Evolutionary conservation across 2,329 filamentous ascomycete species (phyloP).

Genomic region (Plenodomus tracheiphilus): DNA sequence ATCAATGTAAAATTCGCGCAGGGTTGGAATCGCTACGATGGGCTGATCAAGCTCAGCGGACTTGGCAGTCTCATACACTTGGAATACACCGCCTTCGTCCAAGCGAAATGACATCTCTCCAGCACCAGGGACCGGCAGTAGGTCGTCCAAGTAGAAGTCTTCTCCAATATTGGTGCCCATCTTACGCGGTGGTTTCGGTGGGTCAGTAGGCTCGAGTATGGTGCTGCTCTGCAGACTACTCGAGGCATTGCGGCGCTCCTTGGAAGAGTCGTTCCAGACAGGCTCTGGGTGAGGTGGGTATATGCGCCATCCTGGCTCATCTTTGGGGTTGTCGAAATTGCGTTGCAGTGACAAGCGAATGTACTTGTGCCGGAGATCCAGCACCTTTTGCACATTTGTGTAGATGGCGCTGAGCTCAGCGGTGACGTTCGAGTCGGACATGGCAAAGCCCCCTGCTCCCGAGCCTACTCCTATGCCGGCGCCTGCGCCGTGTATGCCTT

Average conservation of each 20-base stretch:
- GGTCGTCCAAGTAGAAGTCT: slow-evolving; percentile 82
- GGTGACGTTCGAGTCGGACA: slow-evolving; percentile 78
- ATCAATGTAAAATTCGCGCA: slow-evolving; percentile 95
- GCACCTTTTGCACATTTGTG: slow-evolving; percentile 84
- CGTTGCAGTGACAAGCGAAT: slow-evolving; percentile 82
- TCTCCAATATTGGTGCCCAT: slow-evolving; percentile 88
- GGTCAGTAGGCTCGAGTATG: slow-evolving; percentile 35
- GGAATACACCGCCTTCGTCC: slow-evolving; percentile 85
- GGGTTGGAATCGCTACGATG: slow-evolving; percentile 81
- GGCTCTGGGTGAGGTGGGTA: slow-evolving; percentile 92
- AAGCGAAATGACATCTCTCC: slow-evolving; percentile 76
- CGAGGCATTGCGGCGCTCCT: slow-evolving; percentile 46
- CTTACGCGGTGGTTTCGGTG: slow-evolving; percentile 66
- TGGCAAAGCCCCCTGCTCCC: slow-evolving; percentile 65
- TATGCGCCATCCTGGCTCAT: slow-evolving; percentile 79
- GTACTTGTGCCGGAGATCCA: slow-evolving; percentile 87
- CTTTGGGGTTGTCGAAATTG: slow-evolving; percentile 82
- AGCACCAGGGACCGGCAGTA: slow-evolving; percentile 71
- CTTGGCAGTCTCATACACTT: slow-evolving; percentile 77
- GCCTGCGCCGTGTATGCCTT: slow-evolving; percentile 62
- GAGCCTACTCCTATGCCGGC: slow-evolving; percentile 64
- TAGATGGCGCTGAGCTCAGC: slow-evolving; percentile 85
- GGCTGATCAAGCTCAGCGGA: slow-evolving; percentile 67
- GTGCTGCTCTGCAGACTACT: slow-evolving; percentile 46
- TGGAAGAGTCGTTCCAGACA: slow-evolving; percentile 71